Base-by-base conservation (phyloP, 2,329 filamentous ascomycete species). In the Beauveria sp. region DNA sequence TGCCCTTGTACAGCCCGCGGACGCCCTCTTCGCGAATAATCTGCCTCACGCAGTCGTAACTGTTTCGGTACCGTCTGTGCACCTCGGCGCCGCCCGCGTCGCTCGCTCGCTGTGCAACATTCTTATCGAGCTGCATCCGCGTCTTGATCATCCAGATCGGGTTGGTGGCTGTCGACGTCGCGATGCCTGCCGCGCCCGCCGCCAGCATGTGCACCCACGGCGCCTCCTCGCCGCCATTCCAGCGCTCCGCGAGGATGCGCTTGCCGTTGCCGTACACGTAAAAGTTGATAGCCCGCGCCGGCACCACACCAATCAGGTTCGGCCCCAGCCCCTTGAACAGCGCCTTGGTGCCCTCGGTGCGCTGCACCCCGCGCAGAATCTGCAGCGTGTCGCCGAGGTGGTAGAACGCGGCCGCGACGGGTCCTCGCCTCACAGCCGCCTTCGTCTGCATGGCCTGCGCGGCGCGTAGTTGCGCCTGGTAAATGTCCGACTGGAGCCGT, bases 131-230 rank as follows among this genome's bases (percentile, higher is more conserved):
- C 76, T 98, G 93, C 68, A 98, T 74, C 38, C 93, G 82, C 46
- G 93, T 98, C 81, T 98, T 98, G 71, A 98, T 86, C 65, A 98
- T 83, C 93, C 93, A 98, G 70, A 98, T 96, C 1, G 93, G 93
- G 74, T 97, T 97, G 43, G 93, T 98, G 24, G 89, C 90, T 1
- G 93, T 97, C 52, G 90, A 90, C 0, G 93, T 97, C 7, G 88
- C 87, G 49, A 97, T 84, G 2, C 93, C 93, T 1, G 93, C 92
- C 18, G 83, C 80, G 1, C 89, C 85, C 5, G 90, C 93, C 1
- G 91, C 88, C 52, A 84, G 78, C 9, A 96, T 80, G 72, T 96
- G 91, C 12, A 96, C 87, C 80, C 85, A 89, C 0, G 89, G 83
- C 16, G 85, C 83, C 70, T 92, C 84, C 67, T 86, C 72, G 54